These are phyloP conservation scores for Leccinum ponderosum DNA, from an alignment of 1,284 basidiomycete species.

Conservation along the genomic window DNA sequence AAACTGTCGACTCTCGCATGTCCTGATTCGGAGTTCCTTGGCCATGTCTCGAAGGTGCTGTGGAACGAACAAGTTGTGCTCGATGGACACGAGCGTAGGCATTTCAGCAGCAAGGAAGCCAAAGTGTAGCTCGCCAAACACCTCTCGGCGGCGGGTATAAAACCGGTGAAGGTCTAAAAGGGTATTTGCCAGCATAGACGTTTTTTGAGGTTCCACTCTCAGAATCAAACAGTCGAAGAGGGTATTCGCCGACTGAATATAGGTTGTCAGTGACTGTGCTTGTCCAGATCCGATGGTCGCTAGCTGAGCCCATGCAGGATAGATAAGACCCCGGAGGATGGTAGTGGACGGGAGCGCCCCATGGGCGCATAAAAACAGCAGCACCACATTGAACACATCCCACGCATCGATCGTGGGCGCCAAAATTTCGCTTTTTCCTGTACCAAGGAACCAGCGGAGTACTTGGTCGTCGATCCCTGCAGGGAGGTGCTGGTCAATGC, in stretches of 20 bases:
- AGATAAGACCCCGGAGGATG: constrained; percentile 68
- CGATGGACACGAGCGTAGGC: constrained; percentile 66
- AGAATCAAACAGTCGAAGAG: constrained; percentile 63
- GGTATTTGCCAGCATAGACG: constrained; percentile 46
- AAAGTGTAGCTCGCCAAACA: constrained; percentile 67
- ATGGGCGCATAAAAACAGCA: constrained; percentile 64
- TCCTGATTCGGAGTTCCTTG: constrained; percentile 50
- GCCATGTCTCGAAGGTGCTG: constrained; percentile 48
- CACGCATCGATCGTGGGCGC: constrained; percentile 60
- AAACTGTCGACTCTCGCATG: constrained; percentile 64
- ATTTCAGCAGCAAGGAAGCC: constrained; percentile 58
- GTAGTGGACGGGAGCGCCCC: constrained; percentile 71
- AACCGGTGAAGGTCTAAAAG: constrained; percentile 67
- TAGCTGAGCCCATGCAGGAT: constrained; percentile 69
- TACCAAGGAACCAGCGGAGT: constrained; percentile 65
- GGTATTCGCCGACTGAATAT: constrained; percentile 59
- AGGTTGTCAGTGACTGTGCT: constrained; percentile 43
- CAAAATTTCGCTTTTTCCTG: constrained; percentile 60
- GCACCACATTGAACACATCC: constrained; percentile 60
- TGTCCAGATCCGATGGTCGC: constrained; percentile 42
- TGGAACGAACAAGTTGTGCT: constrained; percentile 56
- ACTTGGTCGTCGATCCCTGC: constrained; percentile 67
- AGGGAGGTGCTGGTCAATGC: constrained; percentile 73
- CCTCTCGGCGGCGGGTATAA: constrained; percentile 62
- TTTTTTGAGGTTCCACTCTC: constrained; percentile 46